A percentile compares a stretch with the other conserved stretches of the same genome.
These are phyloP conservation scores for Daedalea quercina DNA, from an alignment of 768 basidiomycete genomes.

Conservation along the genomic window DNA sequence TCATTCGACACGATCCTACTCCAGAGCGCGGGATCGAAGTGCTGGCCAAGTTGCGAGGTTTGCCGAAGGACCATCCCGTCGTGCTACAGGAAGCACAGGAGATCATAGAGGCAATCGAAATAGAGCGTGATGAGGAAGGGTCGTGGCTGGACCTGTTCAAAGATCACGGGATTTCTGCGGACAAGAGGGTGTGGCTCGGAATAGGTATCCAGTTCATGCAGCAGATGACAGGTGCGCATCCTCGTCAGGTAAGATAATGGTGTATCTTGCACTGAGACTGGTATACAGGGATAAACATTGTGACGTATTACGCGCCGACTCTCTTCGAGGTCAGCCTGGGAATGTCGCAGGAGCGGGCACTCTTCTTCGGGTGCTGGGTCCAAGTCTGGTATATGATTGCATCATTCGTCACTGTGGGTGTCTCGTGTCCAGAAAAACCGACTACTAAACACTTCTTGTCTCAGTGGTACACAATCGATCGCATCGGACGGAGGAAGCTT, in stretches of 20 bases:
- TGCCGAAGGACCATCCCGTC: slow-evolving; percentile 27
- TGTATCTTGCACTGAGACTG: no score
- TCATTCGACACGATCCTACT: slow-evolving; percentile 30
- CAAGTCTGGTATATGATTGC: slow-evolving; percentile 34
- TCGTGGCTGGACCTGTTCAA: slow-evolving; percentile 21
- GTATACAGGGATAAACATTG: background rate
- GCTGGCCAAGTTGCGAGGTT: slow-evolving; percentile 10
- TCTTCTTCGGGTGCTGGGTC: slow-evolving; percentile 33
- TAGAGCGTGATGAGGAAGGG: slow-evolving; percentile 31
- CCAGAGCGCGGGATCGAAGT: slow-evolving; percentile 30
- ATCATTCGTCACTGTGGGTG: slow-evolving; percentile 23
- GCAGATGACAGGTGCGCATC: slow-evolving; percentile 33
- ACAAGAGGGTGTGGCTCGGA: slow-evolving; percentile 29
- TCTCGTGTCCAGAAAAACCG: no score
- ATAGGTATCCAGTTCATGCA: slow-evolving; percentile 36
- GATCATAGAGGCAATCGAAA: slow-evolving; percentile 29
- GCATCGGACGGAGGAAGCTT: slow-evolving; percentile 29
- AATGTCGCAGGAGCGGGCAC: slow-evolving; percentile 31
- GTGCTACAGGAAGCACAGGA: slow-evolving; percentile 28
- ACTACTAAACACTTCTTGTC: no score
- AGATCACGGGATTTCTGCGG: slow-evolving; percentile 29
- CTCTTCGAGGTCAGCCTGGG: slow-evolving; percentile 38
- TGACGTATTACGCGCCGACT: slow-evolving; percentile 31
- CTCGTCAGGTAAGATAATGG: slow-evolving; percentile 29
- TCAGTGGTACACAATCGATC: slow-evolving; percentile 19